phyloP scores from a whole-genome alignment of 768 basidiomycete species.

The Crucibulum laeve region DNA sequence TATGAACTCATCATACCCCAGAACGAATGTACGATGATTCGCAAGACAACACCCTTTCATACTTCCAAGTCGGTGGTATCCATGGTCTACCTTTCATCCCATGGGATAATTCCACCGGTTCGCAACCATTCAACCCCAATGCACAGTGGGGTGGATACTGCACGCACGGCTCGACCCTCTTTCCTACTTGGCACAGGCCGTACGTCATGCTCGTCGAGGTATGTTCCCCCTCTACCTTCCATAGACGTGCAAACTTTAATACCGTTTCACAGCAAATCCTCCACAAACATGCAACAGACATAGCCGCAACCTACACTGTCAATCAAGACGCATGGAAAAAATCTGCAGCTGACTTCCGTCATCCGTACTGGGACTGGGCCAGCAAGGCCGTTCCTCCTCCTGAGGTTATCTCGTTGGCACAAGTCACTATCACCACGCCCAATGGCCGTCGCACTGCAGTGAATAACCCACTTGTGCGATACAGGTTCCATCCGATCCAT shows the following conservation, averaged over 20 bases:
- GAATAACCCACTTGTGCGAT: slow-evolving; percentile 27
- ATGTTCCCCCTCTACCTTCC: slow-evolving; percentile 2
- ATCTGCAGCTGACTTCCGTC: slow-evolving; percentile 30
- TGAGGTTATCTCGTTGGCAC: slow-evolving; percentile 24
- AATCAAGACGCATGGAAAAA: slow-evolving; percentile 20
- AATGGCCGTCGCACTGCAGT: slow-evolving; percentile 21
- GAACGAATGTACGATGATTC: slow-evolving; percentile 22
- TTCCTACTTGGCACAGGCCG: slow-evolving; percentile 55
- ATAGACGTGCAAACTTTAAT: neutral
- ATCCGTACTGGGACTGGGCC: slow-evolving; percentile 54
- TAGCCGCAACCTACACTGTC: slow-evolving; percentile 37
- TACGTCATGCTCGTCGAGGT: slow-evolving; percentile 51
- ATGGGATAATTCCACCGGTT: slow-evolving; percentile 36
- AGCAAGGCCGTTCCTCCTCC: slow-evolving; percentile 28
- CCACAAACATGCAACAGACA: slow-evolving; percentile 30
- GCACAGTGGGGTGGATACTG: slow-evolving; percentile 44
- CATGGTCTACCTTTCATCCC: slow-evolving; percentile 44
- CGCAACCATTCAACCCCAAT: slow-evolving; percentile 16
- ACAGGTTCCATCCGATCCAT: slow-evolving; percentile 28
- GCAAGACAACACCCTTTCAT: slow-evolving; percentile 30
- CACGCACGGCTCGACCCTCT: slow-evolving; percentile 47
- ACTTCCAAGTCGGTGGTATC: slow-evolving; percentile 44
- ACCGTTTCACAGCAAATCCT: slow-evolving; percentile 38
- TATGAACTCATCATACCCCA: slow-evolving; percentile 7
- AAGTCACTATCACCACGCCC: slow-evolving; percentile 22